Percentiles rank a stretch among this genome's conserved stretches.
These are phyloP conservation scores for Blastobotrys petasosporus DNA, from an alignment of 1,139 yeast species.

Conservation along the genomic window DNA sequence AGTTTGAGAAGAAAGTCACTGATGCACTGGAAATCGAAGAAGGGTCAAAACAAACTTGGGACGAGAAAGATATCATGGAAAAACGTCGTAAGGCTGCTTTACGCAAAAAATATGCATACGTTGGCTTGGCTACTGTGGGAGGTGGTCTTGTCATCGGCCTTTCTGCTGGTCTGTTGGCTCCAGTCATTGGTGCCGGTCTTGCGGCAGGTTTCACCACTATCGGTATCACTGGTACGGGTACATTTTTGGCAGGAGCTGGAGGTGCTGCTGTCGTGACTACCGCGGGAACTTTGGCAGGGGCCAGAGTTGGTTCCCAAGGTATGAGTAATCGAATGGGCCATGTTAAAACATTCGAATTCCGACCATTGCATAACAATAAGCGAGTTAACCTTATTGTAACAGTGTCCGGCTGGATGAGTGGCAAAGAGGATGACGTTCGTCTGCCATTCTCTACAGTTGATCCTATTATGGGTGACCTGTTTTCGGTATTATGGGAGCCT, in stretches of 20 bases:
- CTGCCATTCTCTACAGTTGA: constrained; percentile 94
- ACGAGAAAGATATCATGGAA: constrained; percentile 65
- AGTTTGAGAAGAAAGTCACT: constrained; percentile 85
- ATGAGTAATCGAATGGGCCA: constrained; percentile 86
- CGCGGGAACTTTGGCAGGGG: constrained; percentile 88
- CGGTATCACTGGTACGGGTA: constrained; percentile 87
- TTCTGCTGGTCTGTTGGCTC: constrained; percentile 93
- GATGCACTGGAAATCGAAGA: constrained; percentile 87
- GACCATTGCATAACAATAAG: constrained; percentile 86
- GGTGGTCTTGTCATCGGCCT: constrained; percentile 92
- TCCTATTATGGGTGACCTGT: constrained; percentile 95
- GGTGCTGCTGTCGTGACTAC: constrained; percentile 94
- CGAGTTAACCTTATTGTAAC: constrained; percentile 85
- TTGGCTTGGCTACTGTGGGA: constrained; percentile 95
- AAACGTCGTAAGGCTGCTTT: constrained; percentile 60
- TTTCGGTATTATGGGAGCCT: constrained; percentile 94
- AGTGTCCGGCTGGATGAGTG: constrained; percentile 97
- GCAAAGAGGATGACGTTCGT: constrained; percentile 91
- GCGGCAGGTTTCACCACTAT: constrained; percentile 96
- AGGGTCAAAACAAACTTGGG: constrained; percentile 63
- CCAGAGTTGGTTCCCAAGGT: constrained; percentile 78
- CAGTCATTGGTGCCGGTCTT: constrained; percentile 96
- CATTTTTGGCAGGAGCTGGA: constrained; percentile 93
- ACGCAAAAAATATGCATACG: constrained; percentile 69
- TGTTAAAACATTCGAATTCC: constrained; percentile 87